phyloP scores from a whole-genome alignment of 352 stramenopile genomes.

The Pythium plurisporium region DNA sequence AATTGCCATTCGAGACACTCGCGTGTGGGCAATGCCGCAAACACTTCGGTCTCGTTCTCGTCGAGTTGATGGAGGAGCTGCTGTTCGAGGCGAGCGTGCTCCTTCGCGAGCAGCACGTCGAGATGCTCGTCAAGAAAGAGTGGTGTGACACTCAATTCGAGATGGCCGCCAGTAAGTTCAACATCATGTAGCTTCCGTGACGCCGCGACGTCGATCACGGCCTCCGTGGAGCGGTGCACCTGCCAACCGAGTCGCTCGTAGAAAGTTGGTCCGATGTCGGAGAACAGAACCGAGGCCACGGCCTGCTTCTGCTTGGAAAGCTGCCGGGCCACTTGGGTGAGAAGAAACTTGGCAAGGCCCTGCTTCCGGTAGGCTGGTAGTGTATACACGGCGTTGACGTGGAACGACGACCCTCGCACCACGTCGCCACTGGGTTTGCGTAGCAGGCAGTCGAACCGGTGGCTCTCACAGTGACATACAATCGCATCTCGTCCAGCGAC shows the following conservation, averaged over 20 bases:
- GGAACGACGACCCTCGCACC: slow-evolving; percentile 38
- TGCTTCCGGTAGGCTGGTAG: slow-evolving; percentile 39
- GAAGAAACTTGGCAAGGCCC: slow-evolving; percentile 46
- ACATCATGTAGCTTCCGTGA: not conserved
- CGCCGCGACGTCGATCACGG: slow-evolving; percentile 25
- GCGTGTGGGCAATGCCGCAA: slow-evolving; percentile 38
- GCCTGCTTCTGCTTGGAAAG: slow-evolving; percentile 28
- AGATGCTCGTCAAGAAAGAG: slow-evolving; percentile 37
- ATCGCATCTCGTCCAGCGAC: slow-evolving; percentile 23
- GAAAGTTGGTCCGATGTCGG: slow-evolving; percentile 53
- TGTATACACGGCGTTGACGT: slow-evolving; percentile 60
- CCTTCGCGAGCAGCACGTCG: slow-evolving; percentile 30
- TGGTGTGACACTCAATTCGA: not conserved
- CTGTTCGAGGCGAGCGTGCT: slow-evolving; percentile 32
- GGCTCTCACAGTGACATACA: slow-evolving; percentile 55
- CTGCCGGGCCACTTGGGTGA: slow-evolving; percentile 33
- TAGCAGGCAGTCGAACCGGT: slow-evolving; percentile 51
- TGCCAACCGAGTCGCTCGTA: slow-evolving; percentile 61
- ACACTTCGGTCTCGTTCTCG: slow-evolving; percentile 32
- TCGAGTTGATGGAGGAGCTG: slow-evolving; percentile 22
- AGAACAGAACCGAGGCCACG: slow-evolving; percentile 55
- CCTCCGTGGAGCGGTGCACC: slow-evolving; percentile 38
- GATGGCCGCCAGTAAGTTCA: not conserved
- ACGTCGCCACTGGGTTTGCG: slow-evolving; percentile 31
- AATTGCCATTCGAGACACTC: slow-evolving; percentile 69